These are phyloP conservation scores for Leccinum pseudoinsigne DNA, from an alignment of 1,284 basidiomycete genomes.

Conservation along the genomic window DNA sequence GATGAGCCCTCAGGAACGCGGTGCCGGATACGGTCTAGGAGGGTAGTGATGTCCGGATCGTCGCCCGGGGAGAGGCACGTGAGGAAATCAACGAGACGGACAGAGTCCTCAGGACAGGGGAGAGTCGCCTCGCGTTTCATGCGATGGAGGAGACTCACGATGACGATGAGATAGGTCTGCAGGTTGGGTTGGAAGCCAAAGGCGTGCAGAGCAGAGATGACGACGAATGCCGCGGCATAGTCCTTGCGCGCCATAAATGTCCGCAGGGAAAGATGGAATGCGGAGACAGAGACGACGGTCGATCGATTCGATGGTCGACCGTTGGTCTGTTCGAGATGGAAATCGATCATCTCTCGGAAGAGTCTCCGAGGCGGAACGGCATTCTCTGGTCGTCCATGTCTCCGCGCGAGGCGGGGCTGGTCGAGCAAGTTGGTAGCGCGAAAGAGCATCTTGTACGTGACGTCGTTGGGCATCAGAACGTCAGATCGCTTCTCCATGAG, in stretches of 20 bases:
- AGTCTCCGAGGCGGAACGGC: conserved; percentile 41
- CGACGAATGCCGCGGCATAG: conserved; percentile 46
- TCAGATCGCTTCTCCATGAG: conserved; percentile 34
- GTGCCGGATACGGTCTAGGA: conserved; percentile 19
- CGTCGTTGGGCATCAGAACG: conserved; percentile 39
- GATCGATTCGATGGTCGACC: conserved; percentile 20
- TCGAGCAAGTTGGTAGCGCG: conserved; percentile 33
- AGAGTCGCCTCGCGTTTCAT: conserved; percentile 26
- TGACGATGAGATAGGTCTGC: conserved; percentile 43
- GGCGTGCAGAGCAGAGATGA: conserved; percentile 35
- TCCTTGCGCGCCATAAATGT: conserved; percentile 45
- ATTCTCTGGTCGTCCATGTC: conserved; percentile 21
- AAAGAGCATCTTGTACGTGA: conserved; percentile 48
- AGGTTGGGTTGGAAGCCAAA: conserved; percentile 35
- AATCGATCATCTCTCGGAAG: conserved; percentile 47
- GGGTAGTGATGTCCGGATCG: conserved; percentile 15
- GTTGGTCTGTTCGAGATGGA: conserved; percentile 30
- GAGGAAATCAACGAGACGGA: conserved; percentile 28
- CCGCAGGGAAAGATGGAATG: conserved; percentile 43
- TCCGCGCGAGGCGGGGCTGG: conserved; percentile 25
- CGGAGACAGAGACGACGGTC: conserved; percentile 34
- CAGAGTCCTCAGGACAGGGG: conserved; percentile 1
- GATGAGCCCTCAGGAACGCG: conserved; percentile 6
- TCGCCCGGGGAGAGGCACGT: conserved; percentile 22
- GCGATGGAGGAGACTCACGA: conserved; percentile 29